Base-by-base conservation (phyloP, 1,139 yeast genomes). In the Protomyces inundatus region DNA sequence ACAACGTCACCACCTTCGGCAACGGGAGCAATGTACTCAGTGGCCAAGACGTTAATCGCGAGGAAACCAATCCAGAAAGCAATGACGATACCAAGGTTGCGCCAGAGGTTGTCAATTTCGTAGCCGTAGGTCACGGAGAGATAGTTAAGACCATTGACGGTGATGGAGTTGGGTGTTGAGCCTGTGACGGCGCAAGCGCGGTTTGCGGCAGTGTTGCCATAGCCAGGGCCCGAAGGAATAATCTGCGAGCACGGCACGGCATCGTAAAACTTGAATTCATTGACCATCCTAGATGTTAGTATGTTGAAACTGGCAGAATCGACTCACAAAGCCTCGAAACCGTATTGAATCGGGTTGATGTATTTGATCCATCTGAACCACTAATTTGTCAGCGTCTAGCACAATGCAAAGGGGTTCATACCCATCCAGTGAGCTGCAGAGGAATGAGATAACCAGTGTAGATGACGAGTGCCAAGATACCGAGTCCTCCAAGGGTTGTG, bases 1-100 rank as follows among this genome's bases (percentile, higher is more conserved):
- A 87, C 79, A 63, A 88, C 81, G 76, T 89, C 96, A 77, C 96
- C 96, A 73, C 88, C 90, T 77, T 84, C 82, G 32, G 88, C 84
- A 73, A 90, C 89, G 71, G 85, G 86, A 71, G 86, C 86, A 67
- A 76, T 87, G 91, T 66, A 85, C 82, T 84, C 87, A 66, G 82
- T 79, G 67, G 84, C 80, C 6, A 78, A 54, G 70, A 89, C 74
- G 71, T 87, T 86, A 14, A 83, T 77, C 54, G 70, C 70, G 63
- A 86, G 76, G 75, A 87, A 85, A 73, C 85, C 80, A 35, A 84
- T 59, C 39, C 77, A 75, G 71, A 81, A 87, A 0, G 79, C 88
- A 66, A 85, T 65, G 51, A 81, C 76, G 69, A 90, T 85, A 72
- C 96, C 96, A 69, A 84, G 82, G 72, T 90, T 86, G 77, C 96